phyloP scores from a whole-genome alignment of 495 filamentous ascomycete genomes.

The Entonaema liquescens region DNA sequence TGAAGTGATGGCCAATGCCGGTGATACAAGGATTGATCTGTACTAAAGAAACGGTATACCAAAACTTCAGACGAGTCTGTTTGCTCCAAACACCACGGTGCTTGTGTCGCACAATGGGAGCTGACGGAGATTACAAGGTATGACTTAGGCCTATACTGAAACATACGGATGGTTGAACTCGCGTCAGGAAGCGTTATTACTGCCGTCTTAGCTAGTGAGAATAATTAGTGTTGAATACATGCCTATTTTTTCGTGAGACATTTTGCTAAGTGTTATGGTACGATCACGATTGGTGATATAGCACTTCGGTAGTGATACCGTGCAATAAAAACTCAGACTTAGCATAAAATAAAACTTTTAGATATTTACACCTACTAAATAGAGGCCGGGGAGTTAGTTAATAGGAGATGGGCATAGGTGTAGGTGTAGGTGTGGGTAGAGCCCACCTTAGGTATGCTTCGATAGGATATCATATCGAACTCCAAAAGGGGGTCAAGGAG shows the following conservation, averaged over 20 bases:
- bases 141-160: constrained; percentile 35
- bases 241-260: neutral
- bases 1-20: neutral
- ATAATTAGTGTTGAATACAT: neutral
- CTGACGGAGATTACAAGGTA: constrained; percentile 38
- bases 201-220: constrained; percentile 1
- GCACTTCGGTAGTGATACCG: neutral
- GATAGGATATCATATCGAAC: neutral
- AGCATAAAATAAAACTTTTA: neutral
- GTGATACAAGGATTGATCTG: constrained; percentile 25
- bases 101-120: constrained; percentile 25
- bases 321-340: neutral
- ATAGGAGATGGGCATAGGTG: neutral
- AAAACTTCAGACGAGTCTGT: constrained; percentile 24
- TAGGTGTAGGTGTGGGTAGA: no score
- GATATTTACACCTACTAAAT: neutral
- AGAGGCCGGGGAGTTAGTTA: neutral
- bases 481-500: neutral
- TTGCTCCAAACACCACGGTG: constrained; percentile 35
- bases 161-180: constrained; percentile 28
- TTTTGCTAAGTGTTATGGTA: neutral
- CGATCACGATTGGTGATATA: neutral
- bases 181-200: constrained; percentile 38
- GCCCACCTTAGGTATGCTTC: no score
- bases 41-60: constrained; percentile 16